Evolutionary conservation across 371 early-diverging fungal species (phyloP).

Genomic region (Paraphysoderma sedebokerense): DNA sequence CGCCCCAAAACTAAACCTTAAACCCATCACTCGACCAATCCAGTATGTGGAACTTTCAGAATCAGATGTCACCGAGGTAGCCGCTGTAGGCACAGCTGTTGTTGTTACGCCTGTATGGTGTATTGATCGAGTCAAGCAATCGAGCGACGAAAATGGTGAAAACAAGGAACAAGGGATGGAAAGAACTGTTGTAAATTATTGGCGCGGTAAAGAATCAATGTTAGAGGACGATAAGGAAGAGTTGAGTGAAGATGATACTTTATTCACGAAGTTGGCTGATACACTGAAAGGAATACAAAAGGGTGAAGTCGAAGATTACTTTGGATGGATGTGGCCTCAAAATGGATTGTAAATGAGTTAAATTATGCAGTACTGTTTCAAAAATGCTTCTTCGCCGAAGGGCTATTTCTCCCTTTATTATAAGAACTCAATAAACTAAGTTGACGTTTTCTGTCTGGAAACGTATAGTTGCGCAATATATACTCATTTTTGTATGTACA

Average conservation of each 20-base stretch:
- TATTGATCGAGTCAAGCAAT: slow-evolving; percentile 46
- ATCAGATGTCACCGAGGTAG: slow-evolving; percentile 41
- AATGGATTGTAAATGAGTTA: too few species aligned
- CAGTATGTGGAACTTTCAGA: slow-evolving; percentile 34
- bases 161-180: slow-evolving; percentile 12
- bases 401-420: too few species aligned
- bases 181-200: not conserved
- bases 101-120: slow-evolving; percentile 56
- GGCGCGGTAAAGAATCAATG: not conserved
- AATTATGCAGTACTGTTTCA: too few species aligned
- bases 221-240: slow-evolving; percentile 7
- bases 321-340: slow-evolving; percentile 56
- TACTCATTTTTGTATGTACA: too few species aligned
- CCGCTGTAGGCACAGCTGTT: slow-evolving; percentile 65
- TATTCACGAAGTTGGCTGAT: slow-evolving; percentile 35
- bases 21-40: slow-evolving; percentile 35
- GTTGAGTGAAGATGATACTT: slow-evolving; percentile 15
- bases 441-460: too few species aligned
- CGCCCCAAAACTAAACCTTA: slow-evolving; percentile 47
- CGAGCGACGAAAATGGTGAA: slow-evolving; percentile 22
- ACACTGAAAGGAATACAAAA: slow-evolving; percentile 48
- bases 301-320: slow-evolving; percentile 38
- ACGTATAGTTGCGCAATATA: too few species aligned
- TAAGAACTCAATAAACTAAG: too few species aligned
- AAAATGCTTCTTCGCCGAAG: too few species aligned